Conservation (phyloP, 2,329 filamentous ascomycete genomes). For the Truncatella angustata region DNA sequence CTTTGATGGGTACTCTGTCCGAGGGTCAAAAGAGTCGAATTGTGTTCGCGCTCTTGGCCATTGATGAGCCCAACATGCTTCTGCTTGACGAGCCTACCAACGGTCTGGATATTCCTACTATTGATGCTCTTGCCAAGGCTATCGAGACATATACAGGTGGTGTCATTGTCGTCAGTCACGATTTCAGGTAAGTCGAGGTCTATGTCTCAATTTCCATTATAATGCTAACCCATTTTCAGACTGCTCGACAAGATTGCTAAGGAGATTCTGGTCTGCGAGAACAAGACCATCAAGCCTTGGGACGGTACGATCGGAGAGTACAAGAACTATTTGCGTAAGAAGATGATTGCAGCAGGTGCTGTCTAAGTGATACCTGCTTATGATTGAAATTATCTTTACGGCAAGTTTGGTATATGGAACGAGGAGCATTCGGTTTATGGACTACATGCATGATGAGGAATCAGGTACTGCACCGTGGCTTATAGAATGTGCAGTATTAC, state of each 20-base stretch:
- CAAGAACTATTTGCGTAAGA: slow-evolving; percentile 98
- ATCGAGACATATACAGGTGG: slow-evolving; percentile 96
- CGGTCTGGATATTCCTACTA: slow-evolving; percentile 97
- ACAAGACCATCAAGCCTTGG: slow-evolving; percentile 91
- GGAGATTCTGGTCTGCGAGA: slow-evolving; percentile 98
- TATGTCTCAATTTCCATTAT: background rate
- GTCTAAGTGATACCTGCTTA: slow-evolving; percentile 57
- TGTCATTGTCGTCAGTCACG: slow-evolving; percentile 97
- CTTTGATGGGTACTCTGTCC: slow-evolving; percentile 95
- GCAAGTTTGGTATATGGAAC: slow-evolving; percentile 2
- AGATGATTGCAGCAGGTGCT: slow-evolving; percentile 88
- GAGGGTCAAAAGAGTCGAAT: slow-evolving; percentile 98
- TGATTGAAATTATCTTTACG: background rate
- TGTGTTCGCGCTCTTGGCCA: slow-evolving; percentile 93
- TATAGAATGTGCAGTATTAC: slow-evolving; percentile 10
- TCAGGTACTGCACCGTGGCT: too few species aligned
- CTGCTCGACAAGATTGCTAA: slow-evolving; percentile 99
- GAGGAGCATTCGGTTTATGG: background rate
- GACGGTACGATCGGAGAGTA: slow-evolving; percentile 87
- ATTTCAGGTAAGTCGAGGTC: slow-evolving; percentile 77
- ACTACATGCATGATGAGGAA: slow-evolving; percentile 7
- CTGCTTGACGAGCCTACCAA: slow-evolving; percentile 98
- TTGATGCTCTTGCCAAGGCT: slow-evolving; percentile 94
- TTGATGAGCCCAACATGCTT: slow-evolving; percentile 96
- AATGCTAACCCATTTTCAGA: slow-evolving; percentile 45